A percentile compares a stretch with the other conserved stretches of the same genome.
Conservation (phyloP, 2,329 filamentous ascomycete species). For the Phialophora verrucosa region DNA sequence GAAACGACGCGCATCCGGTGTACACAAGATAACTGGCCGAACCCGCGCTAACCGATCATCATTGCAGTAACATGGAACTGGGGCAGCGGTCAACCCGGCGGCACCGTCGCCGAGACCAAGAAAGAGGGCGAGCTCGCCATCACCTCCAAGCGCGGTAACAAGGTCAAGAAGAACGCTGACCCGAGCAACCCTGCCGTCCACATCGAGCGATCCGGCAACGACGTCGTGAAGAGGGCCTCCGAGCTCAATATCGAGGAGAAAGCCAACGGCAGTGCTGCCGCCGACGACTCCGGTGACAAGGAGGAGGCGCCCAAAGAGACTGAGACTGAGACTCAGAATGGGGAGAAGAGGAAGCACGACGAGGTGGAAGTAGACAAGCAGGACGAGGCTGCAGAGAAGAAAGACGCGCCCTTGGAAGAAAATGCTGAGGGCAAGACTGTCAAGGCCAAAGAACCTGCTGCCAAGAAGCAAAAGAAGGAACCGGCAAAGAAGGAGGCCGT, state of each 20-base stretch:
- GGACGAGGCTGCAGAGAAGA: slow-evolving; percentile 24
- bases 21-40: no score
- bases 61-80: slow-evolving; percentile 67
- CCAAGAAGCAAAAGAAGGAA: slow-evolving; percentile 35
- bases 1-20: slow-evolving; percentile 3
- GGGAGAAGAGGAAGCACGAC: slow-evolving; percentile 27
- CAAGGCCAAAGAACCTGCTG: slow-evolving; percentile 33
- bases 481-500: slow-evolving; percentile 22
- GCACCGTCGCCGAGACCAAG: slow-evolving; percentile 63
- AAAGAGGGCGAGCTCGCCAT: slow-evolving; percentile 65
- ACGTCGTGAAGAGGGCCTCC: slow-evolving; percentile 67
- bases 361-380: slow-evolving; percentile 39
- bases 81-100: slow-evolving; percentile 61
- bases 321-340: slow-evolving; percentile 41
- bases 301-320: slow-evolving; percentile 49
- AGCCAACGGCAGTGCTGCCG: slow-evolving; percentile 44
- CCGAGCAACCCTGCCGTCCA: slow-evolving; percentile 66
- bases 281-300: slow-evolving; percentile 41
- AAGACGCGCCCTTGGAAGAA: slow-evolving; percentile 36
- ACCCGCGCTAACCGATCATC: slow-evolving; percentile 10
- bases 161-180: slow-evolving; percentile 67
- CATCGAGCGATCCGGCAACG: slow-evolving; percentile 64
- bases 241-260: slow-evolving; percentile 64
- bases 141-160: slow-evolving; percentile 66
- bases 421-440: slow-evolving; percentile 51